Evolutionary conservation across 306 rosid genomes (phyloP), one percentile per base, ranked within the genome.

Genomic region (Vicia faba): DNA sequence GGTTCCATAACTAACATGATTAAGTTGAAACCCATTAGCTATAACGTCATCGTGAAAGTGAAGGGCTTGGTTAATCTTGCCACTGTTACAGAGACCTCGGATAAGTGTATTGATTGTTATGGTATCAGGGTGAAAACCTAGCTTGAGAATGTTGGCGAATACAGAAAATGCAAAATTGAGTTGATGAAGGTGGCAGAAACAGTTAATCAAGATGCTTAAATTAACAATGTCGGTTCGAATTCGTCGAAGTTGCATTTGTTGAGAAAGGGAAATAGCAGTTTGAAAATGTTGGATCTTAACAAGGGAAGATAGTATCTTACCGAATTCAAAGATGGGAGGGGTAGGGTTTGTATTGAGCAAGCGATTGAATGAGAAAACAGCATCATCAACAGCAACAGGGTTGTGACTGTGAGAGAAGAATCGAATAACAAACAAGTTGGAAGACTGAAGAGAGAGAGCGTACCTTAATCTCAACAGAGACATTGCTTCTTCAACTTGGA

Each of bases 221-320:
- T 5, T 57, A n/a, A 20, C 11, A 1, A 55, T 0, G 4, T 5
- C 0, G 0, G 66, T 33, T 0, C 0, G 0, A 20, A 56, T 35
- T 54, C 51, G 72, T 1, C 1, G 5, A 10, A 29, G 0, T 0
- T 65, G 41, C 72, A 74, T 4, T 7, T 19, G 65, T 10, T 18
- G 14, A 5, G 0, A 29, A 31, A 72, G 64, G 3, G 66, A 64
- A 64, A 73, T 64, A 29, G 11, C 50, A 14, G 64, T 59, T 8
- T 12, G 4, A 18, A 15, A 75, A 16, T 49, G 79, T 4, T 60
- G 49, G 39, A 19, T 59, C 64, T 15, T 75, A 11, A 0, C 50
- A 75, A 75, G 33, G 3, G 6, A 63, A 69, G 1, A 1, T 38
- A 68, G 26, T 16, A 75, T 68, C 39, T 68, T 12, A 3, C 0